Evolutionary conservation across 2,329 filamentous ascomycete genomes (phyloP).

Genomic region (Sclerotinia minor): DNA sequence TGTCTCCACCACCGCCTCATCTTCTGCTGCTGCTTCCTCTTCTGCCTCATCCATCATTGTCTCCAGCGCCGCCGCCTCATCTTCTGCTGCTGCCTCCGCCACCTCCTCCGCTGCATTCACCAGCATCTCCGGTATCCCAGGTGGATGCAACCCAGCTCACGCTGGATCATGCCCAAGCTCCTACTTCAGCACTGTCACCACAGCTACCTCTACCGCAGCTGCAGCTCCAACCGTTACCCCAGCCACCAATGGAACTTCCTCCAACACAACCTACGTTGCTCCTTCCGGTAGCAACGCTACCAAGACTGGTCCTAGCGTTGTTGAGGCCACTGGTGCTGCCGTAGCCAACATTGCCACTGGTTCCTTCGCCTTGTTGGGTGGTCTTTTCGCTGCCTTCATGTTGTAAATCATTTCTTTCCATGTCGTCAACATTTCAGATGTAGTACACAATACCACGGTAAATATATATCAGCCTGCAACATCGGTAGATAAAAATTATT

Average conservation of each 20-base stretch:
- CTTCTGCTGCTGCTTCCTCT: slow-evolving; percentile 7
- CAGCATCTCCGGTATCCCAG: slow-evolving; percentile 15
- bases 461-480: background rate
- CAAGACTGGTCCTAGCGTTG: background rate
- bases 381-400: slow-evolving; percentile 7
- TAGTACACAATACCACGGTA: background rate
- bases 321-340: background rate
- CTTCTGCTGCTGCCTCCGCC: slow-evolving; percentile 8
- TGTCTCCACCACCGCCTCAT: slow-evolving; percentile 8
- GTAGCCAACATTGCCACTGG: slow-evolving; percentile 10
- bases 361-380: slow-evolving; percentile 8
- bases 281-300: slow-evolving; percentile 6
- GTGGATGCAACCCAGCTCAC: slow-evolving; percentile 7
- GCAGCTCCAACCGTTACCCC: background rate
- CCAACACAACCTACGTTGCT: slow-evolving; percentile 16
- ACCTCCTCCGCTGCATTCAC: background rate
- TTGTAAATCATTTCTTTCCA: slow-evolving; percentile 19
- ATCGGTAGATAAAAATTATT: background rate
- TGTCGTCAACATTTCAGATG: slow-evolving; percentile 7
- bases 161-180: slow-evolving; percentile 11
- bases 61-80: slow-evolving; percentile 9
- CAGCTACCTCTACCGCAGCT: background rate
- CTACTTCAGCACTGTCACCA: slow-evolving; percentile 14
- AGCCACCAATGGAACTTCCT: background rate
- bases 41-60: slow-evolving; percentile 14